phyloP scores from a whole-genome alignment of 164 flowering plant genomes.

The Litsea cubeba region DNA sequence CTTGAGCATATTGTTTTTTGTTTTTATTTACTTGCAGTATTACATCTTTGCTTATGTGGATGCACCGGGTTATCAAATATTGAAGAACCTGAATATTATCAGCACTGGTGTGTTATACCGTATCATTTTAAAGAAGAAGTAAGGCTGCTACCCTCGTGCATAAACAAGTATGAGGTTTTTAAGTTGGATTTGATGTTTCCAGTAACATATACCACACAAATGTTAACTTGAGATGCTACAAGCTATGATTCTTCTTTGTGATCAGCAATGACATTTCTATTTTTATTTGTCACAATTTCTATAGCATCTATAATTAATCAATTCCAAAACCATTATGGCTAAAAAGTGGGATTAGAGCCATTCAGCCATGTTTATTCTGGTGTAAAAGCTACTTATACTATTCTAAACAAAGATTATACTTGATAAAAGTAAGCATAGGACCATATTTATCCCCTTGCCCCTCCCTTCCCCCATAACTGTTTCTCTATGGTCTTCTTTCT shows the following conservation, averaged over 20 bases:
- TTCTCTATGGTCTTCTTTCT: no score
- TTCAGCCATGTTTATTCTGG: no score
- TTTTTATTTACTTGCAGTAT: constrained; percentile 51
- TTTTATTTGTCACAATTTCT: neutral
- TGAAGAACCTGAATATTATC: constrained; percentile 90
- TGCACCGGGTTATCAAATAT: constrained; percentile 96
- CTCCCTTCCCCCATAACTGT: no score
- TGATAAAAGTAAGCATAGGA: no score
- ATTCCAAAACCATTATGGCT: no score
- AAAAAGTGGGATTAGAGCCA: no score
- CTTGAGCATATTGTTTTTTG: constrained; percentile 1
- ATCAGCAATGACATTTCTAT: no score
- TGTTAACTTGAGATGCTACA: neutral
- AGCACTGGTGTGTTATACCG: constrained; percentile 93
- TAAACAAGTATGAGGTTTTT: neutral
- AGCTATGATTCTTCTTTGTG: neutral
- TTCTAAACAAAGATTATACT: no score
- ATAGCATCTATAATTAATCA: neutral
- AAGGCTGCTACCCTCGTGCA: constrained; percentile 17
- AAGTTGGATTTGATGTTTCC: neutral
- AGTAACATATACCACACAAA: neutral
- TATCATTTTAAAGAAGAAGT: constrained; percentile 89
- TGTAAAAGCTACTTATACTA: no score
- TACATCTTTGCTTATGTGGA: constrained; percentile 98
- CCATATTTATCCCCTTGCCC: no score